These are phyloP conservation scores for Entomortierella chlamydospora DNA, from an alignment of 192 early-diverging fungal genomes.

Conservation along the genomic window DNA sequence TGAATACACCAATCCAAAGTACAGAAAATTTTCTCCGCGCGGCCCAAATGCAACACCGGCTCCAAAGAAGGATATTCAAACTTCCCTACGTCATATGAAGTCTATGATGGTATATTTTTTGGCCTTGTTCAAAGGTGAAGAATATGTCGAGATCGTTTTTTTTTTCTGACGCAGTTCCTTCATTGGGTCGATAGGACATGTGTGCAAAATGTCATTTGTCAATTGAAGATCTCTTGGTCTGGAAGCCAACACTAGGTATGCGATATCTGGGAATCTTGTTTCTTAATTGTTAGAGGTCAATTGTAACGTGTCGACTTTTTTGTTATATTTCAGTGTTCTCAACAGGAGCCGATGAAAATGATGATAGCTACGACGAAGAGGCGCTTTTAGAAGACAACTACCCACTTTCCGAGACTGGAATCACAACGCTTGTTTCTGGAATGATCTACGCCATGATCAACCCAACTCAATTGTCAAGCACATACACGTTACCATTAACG, in stretches of 20 bases:
- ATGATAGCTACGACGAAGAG: constrained; percentile 45
- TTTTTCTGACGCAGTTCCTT: background rate
- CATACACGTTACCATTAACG: constrained; percentile 29
- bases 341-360: constrained; percentile 34
- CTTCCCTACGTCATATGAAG: constrained; percentile 19
- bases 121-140: background rate
- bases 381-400: constrained; percentile 49
- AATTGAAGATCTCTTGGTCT: constrained; percentile 30
- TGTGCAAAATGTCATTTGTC: constrained; percentile 37
- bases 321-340: constrained; percentile 27
- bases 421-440: constrained; percentile 33
- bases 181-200: constrained; percentile 9
- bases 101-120: constrained; percentile 26
- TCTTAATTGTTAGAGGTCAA: no score
- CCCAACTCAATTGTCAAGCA: constrained; percentile 14
- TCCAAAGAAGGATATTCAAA: constrained; percentile 10
- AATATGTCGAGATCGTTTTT: background rate
- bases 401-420: constrained; percentile 44
- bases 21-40: constrained; percentile 33
- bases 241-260: constrained; percentile 48
- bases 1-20: constrained; percentile 38
- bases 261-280: no score
- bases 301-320: no score
- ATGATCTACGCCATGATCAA: constrained; percentile 42
- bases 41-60: constrained; percentile 20